Percentiles rank a stretch among this genome's conserved stretches.
These are phyloP conservation scores for Neurospora sp. DNA, from an alignment of 495 filamentous ascomycete genomes.

Conservation along the genomic window DNA sequence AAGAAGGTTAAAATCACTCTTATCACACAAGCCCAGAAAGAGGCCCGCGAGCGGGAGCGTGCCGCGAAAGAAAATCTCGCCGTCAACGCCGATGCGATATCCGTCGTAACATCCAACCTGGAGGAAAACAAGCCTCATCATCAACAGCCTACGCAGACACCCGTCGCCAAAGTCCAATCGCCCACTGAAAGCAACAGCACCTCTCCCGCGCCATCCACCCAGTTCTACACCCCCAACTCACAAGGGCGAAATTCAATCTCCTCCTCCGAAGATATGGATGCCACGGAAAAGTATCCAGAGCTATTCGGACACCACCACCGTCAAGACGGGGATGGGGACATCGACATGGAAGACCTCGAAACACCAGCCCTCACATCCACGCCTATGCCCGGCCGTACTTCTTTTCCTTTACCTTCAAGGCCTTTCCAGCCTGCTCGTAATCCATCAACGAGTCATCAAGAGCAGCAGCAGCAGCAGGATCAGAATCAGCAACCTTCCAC, in stretches of 20 bases:
- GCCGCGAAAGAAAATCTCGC: conserved; percentile 9
- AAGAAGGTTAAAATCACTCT: conserved; percentile 70
- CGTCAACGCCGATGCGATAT: conserved; percentile 13
- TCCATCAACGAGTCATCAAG: background rate
- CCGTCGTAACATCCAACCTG: conserved; percentile 2
- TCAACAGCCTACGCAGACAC: conserved; percentile 1
- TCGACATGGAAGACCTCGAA: background rate
- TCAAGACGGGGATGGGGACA: background rate
- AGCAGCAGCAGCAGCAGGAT: background rate
- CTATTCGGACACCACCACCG: background rate
- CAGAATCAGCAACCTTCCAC: background rate
- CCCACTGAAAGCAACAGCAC: background rate
- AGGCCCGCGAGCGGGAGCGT: conserved; percentile 35
- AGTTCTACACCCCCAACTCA: background rate
- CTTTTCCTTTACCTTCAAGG: background rate
- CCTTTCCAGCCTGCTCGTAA: background rate
- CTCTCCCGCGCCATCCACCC: conserved; percentile 2
- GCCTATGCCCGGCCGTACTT: background rate
- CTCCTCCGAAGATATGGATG: background rate
- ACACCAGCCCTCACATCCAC: background rate
- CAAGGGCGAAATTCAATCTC: background rate
- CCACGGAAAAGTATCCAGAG: background rate
- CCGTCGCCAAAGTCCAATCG: background rate
- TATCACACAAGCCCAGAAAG: conserved; percentile 59
- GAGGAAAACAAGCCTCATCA: conserved; percentile 3